A percentile compares a stretch with the other conserved stretches of the same genome.
Conservation (phyloP, 2,329 filamentous ascomycete species). For the Exophiala calicioides region DNA sequence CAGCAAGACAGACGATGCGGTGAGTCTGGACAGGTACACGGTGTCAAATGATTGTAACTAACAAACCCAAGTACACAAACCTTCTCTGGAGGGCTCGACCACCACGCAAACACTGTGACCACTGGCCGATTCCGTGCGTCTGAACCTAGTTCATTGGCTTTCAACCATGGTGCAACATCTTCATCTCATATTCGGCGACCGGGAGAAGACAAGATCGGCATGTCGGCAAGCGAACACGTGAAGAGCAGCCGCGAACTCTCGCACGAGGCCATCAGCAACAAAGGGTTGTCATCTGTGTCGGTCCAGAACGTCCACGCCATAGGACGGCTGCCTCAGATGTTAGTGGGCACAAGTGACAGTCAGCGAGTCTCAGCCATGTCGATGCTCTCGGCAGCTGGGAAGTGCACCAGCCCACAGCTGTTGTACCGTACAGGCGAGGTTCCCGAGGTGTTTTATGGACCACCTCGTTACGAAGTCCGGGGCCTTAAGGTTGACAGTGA, state of each 20-base stretch:
- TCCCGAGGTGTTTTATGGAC: conserved; percentile 22
- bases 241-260: conserved; percentile 9
- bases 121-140: conserved; percentile 10
- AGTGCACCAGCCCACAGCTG: conserved; percentile 23
- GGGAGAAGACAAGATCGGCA: conserved; percentile 14
- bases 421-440: conserved; percentile 16
- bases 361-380: conserved; percentile 23
- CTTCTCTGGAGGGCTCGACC: conserved; percentile 2
- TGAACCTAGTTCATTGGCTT: conserved; percentile 8
- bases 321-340: conserved; percentile 29
- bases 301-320: conserved; percentile 31
- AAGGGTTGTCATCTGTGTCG: conserved; percentile 29
- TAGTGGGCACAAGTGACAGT: conserved; percentile 27
- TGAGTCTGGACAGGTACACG: conserved; percentile 1
- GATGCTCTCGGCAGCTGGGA: conserved; percentile 27
- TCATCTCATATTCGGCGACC: conserved; percentile 16
- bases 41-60: background rate
- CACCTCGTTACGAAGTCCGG: conserved; percentile 18
- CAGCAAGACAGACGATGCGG: background rate
- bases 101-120: conserved; percentile 8
- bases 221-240: conserved; percentile 12
- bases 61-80: conserved; percentile 9
- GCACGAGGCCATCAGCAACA: conserved; percentile 23
- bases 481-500: conserved; percentile 7
- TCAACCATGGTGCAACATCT: conserved; percentile 14